Evolutionary conservation across 306 rosid species (phyloP), one percentile per base, ranked within the genome.

Genomic region (Vicia sativa): DNA sequence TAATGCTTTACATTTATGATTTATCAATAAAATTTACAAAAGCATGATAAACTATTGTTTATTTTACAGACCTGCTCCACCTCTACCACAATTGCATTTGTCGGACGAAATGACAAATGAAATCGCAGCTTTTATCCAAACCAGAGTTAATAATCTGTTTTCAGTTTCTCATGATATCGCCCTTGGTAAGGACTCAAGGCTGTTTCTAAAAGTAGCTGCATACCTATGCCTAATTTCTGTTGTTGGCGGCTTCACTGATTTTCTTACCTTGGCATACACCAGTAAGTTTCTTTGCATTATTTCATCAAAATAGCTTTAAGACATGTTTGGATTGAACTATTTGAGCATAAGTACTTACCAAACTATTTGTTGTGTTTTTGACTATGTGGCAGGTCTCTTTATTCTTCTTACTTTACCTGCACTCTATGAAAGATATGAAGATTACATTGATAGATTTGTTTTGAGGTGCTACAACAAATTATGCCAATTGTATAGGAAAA

Each of bases 41-140:
- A 54, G 1, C 26, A 41, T 2, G 4, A 49, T 48, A 31, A 49
- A 7, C 44, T 73, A 16, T 29, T 56, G 14, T 44, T 39, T 77
- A 72, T 81, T 73, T 73, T 77, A 69, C 87, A 95, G 99, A 71
- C 99, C 97, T 1, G 87, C 99, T 61, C 99, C 96, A 53, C 97
- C 97, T 62, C 88, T 95, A 62, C 99, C 99, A 9, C 79, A 81
- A 41, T 72, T 95, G 82, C 86, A 87, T 70, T 73, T 95, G 10
- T 82, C 97, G 50, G 95, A 95, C 74, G 99, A 90, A 85, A 79
- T 79, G 80, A 95, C 83, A 34, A 82, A 87, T 12, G 92, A 82
- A 81, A 80, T 75, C 12, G 87, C 88, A 19, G 18, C 81, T 75
- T 81, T 88, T 73, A 56, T 90, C 59, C 82, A 87, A 37, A 65